These are phyloP conservation scores for Cladosporium sp. DNA, from an alignment of 2,329 filamentous ascomycete genomes.

Conservation along the genomic window DNA sequence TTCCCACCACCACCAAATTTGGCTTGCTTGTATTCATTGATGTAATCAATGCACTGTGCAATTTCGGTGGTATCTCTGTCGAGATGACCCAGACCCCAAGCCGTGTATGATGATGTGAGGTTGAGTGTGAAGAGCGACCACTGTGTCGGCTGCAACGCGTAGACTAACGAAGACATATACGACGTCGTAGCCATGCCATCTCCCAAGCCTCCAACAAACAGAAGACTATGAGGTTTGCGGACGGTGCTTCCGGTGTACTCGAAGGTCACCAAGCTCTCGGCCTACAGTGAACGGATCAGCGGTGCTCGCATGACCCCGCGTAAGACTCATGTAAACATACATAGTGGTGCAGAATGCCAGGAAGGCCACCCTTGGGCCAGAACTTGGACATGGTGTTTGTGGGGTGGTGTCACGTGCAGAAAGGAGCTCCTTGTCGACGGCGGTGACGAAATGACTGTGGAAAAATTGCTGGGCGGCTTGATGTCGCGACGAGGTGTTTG, in stretches of 20 bases:
- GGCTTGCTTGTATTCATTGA: constrained; percentile 36
- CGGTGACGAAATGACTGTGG: constrained; percentile 7
- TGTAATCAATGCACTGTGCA: constrained; percentile 52
- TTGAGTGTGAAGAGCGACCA: constrained; percentile 52
- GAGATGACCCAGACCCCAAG: constrained; percentile 57
- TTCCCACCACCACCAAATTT: constrained; percentile 45
- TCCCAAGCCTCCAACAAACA: constrained; percentile 32
- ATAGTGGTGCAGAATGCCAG: constrained; percentile 33
- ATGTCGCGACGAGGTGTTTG: neutral
- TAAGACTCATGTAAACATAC: constrained; percentile 23
- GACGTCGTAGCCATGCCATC: constrained; percentile 31
- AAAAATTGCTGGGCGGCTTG: neutral
- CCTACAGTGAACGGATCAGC: constrained; percentile 29
- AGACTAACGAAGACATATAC: constrained; percentile 28
- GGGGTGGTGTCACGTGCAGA: constrained; percentile 14
- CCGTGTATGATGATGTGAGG: constrained; percentile 52
- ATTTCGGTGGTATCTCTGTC: constrained; percentile 57
- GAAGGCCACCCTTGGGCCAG: constrained; percentile 31
- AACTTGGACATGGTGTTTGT: constrained; percentile 28
- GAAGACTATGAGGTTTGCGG: constrained; percentile 30
- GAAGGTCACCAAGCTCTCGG: constrained; percentile 42
- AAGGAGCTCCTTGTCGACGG: neutral
- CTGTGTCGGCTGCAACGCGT: constrained; percentile 27
- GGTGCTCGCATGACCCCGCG: constrained; percentile 4
- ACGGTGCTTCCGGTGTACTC: constrained; percentile 38